phyloP scores from a whole-genome alignment of 1,284 basidiomycete genomes.

The Omphalotus olearius region DNA sequence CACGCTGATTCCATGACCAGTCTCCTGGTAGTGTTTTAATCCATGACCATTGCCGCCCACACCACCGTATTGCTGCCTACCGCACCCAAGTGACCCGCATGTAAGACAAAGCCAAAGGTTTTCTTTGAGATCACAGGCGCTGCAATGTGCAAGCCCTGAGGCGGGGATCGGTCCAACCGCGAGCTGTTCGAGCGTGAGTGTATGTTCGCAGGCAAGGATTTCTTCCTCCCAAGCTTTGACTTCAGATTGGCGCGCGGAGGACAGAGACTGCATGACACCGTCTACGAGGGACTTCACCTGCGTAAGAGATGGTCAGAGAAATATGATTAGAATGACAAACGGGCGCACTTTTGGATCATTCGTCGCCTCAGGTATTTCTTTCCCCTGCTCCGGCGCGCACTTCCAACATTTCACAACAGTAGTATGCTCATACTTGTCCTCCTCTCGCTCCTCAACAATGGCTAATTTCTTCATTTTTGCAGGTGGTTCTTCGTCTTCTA shows the following conservation, averaged over 20 bases:
- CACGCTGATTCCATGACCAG: slow-evolving; percentile 82
- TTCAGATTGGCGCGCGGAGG: slow-evolving; percentile 88
- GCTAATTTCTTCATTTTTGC: slow-evolving; percentile 86
- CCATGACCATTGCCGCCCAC: slow-evolving; percentile 90
- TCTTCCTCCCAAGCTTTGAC: slow-evolving; percentile 99
- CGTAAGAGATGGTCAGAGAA: background rate
- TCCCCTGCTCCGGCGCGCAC: slow-evolving; percentile 55
- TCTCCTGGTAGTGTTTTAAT: slow-evolving; percentile 74
- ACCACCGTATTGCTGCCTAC: slow-evolving; percentile 85
- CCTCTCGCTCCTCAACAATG: slow-evolving; percentile 81
- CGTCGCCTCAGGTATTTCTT: slow-evolving; percentile 37
- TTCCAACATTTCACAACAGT: slow-evolving; percentile 76
- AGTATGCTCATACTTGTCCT: slow-evolving; percentile 79
- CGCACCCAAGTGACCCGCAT: slow-evolving; percentile 94
- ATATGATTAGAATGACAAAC: background rate
- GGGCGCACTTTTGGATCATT: slow-evolving; percentile 29
- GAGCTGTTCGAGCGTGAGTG: slow-evolving; percentile 72
- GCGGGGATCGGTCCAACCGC: slow-evolving; percentile 3
- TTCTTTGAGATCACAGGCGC: slow-evolving; percentile 75
- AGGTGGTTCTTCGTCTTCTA: slow-evolving; percentile 74
- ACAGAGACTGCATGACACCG: slow-evolving; percentile 79
- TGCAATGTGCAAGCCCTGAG: slow-evolving; percentile 73
- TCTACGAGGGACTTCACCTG: slow-evolving; percentile 58
- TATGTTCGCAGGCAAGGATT: slow-evolving; percentile 85
- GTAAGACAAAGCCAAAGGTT: slow-evolving; percentile 96